A percentile compares a stretch with the other conserved stretches of the same genome.
These are phyloP conservation scores for Aspergillaceae sp. DNA, from an alignment of 2,329 filamentous ascomycete species.

Conservation along the genomic window DNA sequence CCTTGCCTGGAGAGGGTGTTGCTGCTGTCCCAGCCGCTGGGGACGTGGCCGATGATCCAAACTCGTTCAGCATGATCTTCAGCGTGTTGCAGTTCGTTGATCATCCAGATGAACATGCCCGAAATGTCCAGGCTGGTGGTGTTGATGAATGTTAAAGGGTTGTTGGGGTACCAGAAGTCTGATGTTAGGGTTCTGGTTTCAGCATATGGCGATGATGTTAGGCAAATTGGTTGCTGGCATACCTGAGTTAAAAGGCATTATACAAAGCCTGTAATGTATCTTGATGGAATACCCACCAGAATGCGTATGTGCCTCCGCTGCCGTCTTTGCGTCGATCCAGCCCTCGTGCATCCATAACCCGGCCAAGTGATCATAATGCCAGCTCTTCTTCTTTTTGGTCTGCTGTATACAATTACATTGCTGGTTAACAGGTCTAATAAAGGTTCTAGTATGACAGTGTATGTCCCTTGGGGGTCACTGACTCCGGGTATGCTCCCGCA, in stretches of 20 bases:
- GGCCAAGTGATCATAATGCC: slow-evolving; percentile 52
- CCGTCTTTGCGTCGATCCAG: slow-evolving; percentile 43
- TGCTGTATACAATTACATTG: too few relatives aligned
- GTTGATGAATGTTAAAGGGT: slow-evolving; percentile 46
- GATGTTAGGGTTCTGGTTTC: too few relatives aligned
- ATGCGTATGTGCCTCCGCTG: slow-evolving; percentile 42
- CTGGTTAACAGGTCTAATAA: too few relatives aligned
- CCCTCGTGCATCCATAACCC: slow-evolving; percentile 48
- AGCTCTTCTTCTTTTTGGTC: slow-evolving; percentile 30
- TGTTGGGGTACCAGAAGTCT: slow-evolving; percentile 26
- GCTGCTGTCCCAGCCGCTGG: slow-evolving; percentile 48
- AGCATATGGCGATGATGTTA: too few relatives aligned
- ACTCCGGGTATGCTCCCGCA: too few relatives aligned
- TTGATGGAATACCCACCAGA: slow-evolving; percentile 50
- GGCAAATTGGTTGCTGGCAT: not conserved
- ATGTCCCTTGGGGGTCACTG: too few relatives aligned
- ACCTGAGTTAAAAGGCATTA: slow-evolving; percentile 48
- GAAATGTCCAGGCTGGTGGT: slow-evolving; percentile 44
- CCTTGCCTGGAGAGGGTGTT: slow-evolving; percentile 40
- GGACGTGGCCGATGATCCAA: slow-evolving; percentile 49
- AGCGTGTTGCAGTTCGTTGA: slow-evolving; percentile 44
- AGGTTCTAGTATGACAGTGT: too few relatives aligned
- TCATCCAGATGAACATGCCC: slow-evolving; percentile 43
- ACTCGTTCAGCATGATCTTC: slow-evolving; percentile 46
- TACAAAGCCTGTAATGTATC: slow-evolving; percentile 44